Base-by-base conservation (phyloP, 2,329 filamentous ascomycete genomes). In the Cercospora zeae-maydis region DNA sequence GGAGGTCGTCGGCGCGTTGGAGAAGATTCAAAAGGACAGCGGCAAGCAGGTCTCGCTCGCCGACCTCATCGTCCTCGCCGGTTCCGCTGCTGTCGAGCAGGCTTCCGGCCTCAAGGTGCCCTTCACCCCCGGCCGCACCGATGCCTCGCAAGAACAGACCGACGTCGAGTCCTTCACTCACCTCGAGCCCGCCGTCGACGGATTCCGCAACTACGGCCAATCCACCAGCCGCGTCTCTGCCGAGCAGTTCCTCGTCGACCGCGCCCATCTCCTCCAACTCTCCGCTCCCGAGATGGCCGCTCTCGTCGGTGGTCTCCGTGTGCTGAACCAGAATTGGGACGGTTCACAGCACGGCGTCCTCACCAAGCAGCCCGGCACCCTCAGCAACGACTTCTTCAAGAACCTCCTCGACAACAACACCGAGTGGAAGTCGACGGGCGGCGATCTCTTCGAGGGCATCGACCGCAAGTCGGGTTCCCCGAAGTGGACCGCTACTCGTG, bases 301-400 rank as follows among this genome's bases (percentile, higher is more conserved):
- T 4, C 81, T 92, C 0, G 76, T 92, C 21, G 90, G 89, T 67
- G 90, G 90, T 75, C 80, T 93, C 59, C 89, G 90, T 69, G 84
- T 81, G 1, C 79, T 93, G 58, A 84, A 86, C 73, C 79, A 84
- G 74, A 93, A 92, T 81, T 90, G 81, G 66, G 88, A 92, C 69
- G 86, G 86, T 45, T 90, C 88, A 0, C 73, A 79, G 24, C 77
- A 84, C 62, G 90, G 90, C 63, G 82, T 92, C 62, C 81, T 92
- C 72, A 93, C 90, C 61, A 81, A 82, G 69, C 81, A 80, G 7
- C 87, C 88, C 0, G 90, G 90, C 45, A 77, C 84, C 69, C 81
- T 93, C 70, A 90, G 86, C 72, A 92, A 90, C 77, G 90, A 92
- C 78, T 93, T 91, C 83, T 93, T 93, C 73, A 83, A 90, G 76